Evolutionary conservation across 768 basidiomycete genomes (phyloP), one percentile per base, ranked within the genome.

Genomic region (Leccinum barrowsii): DNA sequence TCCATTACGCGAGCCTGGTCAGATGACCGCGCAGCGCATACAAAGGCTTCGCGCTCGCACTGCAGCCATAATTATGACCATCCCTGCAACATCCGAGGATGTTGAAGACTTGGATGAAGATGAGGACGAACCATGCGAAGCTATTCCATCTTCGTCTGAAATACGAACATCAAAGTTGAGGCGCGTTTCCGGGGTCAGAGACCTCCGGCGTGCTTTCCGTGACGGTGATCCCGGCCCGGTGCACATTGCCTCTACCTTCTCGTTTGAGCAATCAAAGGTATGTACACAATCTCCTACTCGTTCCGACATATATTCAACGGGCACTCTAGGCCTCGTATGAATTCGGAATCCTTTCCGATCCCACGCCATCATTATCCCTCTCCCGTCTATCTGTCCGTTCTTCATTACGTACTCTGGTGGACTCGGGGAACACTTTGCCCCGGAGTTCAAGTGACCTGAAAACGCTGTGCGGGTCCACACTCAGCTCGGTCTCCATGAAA

Each of bases 21-120:
- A 70, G 56, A 58, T 66, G 58, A 74, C 62, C 21, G 60, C 62
- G 51, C 40, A 59, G 37, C 71, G 65, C 50, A 65, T 42, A 26
- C 60, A 54, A 47, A 61, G 59, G 21, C 72, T 72, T 54, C 72
- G 71, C 44, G 50, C 61, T 40, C 68, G 70, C 52, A 74, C 59
- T 6, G 68, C 68, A 40, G 60, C 59, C 54, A 52, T 72, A 30
- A 54, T 73, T 57, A 54, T 44, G 56, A 64, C 70, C 24, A 57
- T 72, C 49, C 71, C 71, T 22, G 70, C 69, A 13, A 72, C 71
- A 19, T 63, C 50, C 2, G 68, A 70, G 15, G 61, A 65, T 24
- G 46, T 40, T 11, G 37, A 37, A 5, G 58, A 52, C 32, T 1
- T 8, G 21, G 34, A 63, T 40, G 15, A 30, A 15, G 57, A 62